Base-by-base conservation (phyloP, 2,329 filamentous ascomycete genomes). In the Pestalotiopsis sp. region DNA sequence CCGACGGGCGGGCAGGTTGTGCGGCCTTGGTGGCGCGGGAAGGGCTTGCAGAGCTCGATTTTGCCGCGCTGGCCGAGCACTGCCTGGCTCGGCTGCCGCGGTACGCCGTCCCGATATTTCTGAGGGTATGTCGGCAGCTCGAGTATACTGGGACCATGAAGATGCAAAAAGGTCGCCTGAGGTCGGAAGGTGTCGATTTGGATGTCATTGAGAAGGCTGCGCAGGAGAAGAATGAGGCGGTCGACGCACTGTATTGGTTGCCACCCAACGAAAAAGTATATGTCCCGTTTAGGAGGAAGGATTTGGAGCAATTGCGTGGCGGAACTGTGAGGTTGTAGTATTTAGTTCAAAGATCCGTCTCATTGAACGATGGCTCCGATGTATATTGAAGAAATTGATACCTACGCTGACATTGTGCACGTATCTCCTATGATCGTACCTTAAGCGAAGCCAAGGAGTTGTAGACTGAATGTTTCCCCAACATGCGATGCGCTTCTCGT, bases 131-230 rank as follows among this genome's bases (percentile, higher is more conserved):
- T 4, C 71, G 73, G 45, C 75, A 75, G 62, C 73, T 84, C 25
- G 82, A 83, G 66, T 82, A 83, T 68, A 84, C 82, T 14, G 82
- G 80, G 3, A 84, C 82, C 7, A 72, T 83, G 75, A 84, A 84
- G 76, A 72, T 84, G 14, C 81, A 82, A 71, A 84, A 85, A 67
- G 79, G 79, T 2, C 77, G 76, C 31, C 71, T 84, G 52, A 79
- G 82, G 70, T 73, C 73, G 2, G 80, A 84, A 68, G 83, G 82
- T 0, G 76, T 84, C n/a, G 79, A 84, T 68, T 74, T 79, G 2
- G 77, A 80, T 1, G 74, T 75, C n/a, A 77, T 84, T 20, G 71
- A 71, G 66, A 67, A 73, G 65, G 66, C 70, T 7, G 79, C 79
- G 1, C 76, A 72, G 6, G 75, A 74, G 12, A 75, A 75, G 9